phyloP scores from a whole-genome alignment of 2,329 filamentous ascomycete species.

The Alternaria sp. region DNA sequence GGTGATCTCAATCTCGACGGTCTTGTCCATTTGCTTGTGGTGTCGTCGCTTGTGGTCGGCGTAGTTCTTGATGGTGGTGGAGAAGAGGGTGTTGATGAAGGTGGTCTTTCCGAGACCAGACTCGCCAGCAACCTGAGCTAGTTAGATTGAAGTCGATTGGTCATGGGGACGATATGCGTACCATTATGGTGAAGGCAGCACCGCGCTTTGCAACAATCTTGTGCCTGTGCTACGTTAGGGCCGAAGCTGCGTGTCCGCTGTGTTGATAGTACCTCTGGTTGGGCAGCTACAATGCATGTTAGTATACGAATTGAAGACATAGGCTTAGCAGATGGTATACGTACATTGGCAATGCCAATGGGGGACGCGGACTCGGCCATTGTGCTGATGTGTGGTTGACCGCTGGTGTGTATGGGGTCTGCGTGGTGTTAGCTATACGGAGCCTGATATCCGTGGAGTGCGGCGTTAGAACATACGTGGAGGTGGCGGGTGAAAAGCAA shows the following conservation, averaged over 20 bases:
- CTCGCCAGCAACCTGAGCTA: constrained; percentile 86
- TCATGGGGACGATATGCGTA: constrained; percentile 52
- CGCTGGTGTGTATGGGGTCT: constrained; percentile 29
- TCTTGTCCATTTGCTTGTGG: constrained; percentile 99
- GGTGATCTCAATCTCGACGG: constrained; percentile 99
- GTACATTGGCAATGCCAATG: constrained; percentile 77
- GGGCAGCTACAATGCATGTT: constrained; percentile 61
- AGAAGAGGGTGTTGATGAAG: constrained; percentile 99
- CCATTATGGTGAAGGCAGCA: constrained; percentile 99
- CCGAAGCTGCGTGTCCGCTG: constrained; percentile 17
- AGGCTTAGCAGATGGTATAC: constrained; percentile 40
- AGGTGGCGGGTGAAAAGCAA: not conserved
- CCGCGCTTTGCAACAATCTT: constrained; percentile 82
- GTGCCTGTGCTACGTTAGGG: constrained; percentile 59
- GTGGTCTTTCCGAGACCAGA: constrained; percentile 99
- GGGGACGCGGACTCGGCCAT: constrained; percentile 71
- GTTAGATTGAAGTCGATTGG: constrained; percentile 29
- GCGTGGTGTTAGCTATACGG: constrained; percentile 22
- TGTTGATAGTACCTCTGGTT: constrained; percentile 66
- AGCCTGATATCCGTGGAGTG: not conserved
- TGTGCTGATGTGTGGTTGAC: constrained; percentile 31
- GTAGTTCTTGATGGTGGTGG: constrained; percentile 99
- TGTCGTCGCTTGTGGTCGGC: constrained; percentile 99
- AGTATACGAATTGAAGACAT: constrained; percentile 29
- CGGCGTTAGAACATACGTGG: constrained; percentile 4